Conservation (phyloP, 768 basidiomycete species). For the Amanita pseudoporphyria region DNA sequence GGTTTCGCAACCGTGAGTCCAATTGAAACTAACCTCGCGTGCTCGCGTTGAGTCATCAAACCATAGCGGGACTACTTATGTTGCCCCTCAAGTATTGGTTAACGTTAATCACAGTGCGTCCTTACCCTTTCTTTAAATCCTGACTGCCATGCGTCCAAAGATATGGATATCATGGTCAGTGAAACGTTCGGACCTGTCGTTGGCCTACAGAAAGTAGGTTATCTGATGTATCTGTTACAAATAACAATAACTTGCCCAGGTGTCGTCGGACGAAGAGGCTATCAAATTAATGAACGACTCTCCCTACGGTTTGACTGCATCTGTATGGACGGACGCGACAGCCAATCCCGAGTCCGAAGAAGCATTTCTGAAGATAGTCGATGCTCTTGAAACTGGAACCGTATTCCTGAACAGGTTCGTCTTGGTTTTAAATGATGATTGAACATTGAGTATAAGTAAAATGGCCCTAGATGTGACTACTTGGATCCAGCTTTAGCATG, state of each 20-base stretch:
- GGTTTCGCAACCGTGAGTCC: conserved; percentile 55
- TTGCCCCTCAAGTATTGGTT: conserved; percentile 85
- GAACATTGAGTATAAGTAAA: background rate
- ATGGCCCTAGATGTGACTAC: conserved; percentile 57
- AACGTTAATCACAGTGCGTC: conserved; percentile 81
- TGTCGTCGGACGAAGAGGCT: conserved; percentile 81
- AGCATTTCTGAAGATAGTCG: conserved; percentile 59
- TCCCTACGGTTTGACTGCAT: conserved; percentile 88
- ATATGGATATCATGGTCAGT: conserved; percentile 32
- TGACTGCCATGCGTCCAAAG: background rate
- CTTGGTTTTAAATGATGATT: background rate
- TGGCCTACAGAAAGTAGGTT: conserved; percentile 78
- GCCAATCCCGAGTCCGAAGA: conserved; percentile 49
- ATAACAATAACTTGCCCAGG: conserved; percentile 27
- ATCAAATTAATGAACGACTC: conserved; percentile 94
- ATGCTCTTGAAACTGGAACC: conserved; percentile 79
- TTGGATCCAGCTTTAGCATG: conserved; percentile 91
- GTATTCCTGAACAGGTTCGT: conserved; percentile 82
- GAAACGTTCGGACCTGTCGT: conserved; percentile 93
- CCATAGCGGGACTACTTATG: conserved; percentile 68
- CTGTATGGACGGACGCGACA: conserved; percentile 81
- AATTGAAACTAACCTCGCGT: background rate
- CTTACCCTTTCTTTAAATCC: conserved; percentile 67
- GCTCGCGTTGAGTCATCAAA: conserved; percentile 2
- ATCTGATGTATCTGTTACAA: background rate